Conservation (phyloP, 23 red algal species). For the Gracilaria gracilis region DNA sequence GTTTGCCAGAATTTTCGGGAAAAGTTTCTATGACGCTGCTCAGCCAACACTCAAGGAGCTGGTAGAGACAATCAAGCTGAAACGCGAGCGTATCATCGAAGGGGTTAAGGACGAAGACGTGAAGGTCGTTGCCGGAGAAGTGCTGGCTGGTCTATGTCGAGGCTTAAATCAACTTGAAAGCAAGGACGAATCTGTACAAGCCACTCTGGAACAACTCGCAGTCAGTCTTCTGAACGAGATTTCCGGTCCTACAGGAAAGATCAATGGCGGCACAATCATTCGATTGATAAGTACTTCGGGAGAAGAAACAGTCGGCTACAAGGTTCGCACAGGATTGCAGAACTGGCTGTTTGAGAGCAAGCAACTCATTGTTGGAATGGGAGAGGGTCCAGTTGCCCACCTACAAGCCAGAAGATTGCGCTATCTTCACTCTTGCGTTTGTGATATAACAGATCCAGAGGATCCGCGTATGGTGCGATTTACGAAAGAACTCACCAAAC, state of each 20-base stretch:
- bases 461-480: slow-evolving; percentile 11
- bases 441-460: slow-evolving; percentile 44
- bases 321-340: slow-evolving; percentile 19
- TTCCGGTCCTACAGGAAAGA: slow-evolving; percentile 66
- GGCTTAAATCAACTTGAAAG: slow-evolving; percentile 59
- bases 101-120: slow-evolving; percentile 78
- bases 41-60: slow-evolving; percentile 44
- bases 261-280: slow-evolving; percentile 77
- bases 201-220: slow-evolving; percentile 8
- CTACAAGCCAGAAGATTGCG: slow-evolving; percentile 76
- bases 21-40: slow-evolving; percentile 42
- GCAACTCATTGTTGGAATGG: slow-evolving; percentile 61
- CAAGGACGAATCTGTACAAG: slow-evolving; percentile 15
- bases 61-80: slow-evolving; percentile 43
- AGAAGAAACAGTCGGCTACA: slow-evolving; percentile 37
- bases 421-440: slow-evolving; percentile 71
- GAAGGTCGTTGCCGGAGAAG: slow-evolving; percentile 67
- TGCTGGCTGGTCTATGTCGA: slow-evolving; percentile 76
- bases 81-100: slow-evolving; percentile 56
- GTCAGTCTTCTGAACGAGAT: slow-evolving; percentile 59
- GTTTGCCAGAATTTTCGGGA: slow-evolving; percentile 63
- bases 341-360: slow-evolving; percentile 53
- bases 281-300: slow-evolving; percentile 63
- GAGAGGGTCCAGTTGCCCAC: slow-evolving; percentile 63
- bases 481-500: slow-evolving; percentile 23